Percentiles rank a stretch among this genome's conserved stretches.
Evolutionary conservation across 306 rosid species (phyloP).

Genomic region (Vigna angularis): DNA sequence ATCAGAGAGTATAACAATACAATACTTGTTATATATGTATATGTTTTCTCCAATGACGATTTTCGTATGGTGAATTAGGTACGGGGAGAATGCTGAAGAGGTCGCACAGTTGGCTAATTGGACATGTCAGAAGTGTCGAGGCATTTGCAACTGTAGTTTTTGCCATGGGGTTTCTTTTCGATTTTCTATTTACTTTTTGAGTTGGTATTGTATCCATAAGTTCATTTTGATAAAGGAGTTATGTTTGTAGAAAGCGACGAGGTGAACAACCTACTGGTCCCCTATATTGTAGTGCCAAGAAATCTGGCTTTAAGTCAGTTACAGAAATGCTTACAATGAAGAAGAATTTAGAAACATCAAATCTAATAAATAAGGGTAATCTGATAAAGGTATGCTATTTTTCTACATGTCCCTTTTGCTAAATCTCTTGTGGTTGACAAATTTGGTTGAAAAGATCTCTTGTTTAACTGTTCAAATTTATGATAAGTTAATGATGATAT

Average conservation of each 20-base stretch:
- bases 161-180: conserved; percentile 61
- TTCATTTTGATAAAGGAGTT: conserved; percentile 30
- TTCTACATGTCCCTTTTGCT: not conserved
- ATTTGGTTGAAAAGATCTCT: not conserved
- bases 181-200: conserved; percentile 1
- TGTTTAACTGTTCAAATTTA: conserved; percentile 1
- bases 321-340: conserved; percentile 55
- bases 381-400: no score
- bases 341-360: not conserved
- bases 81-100: conserved; percentile 66
- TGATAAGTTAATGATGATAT: not conserved
- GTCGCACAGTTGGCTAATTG: conserved; percentile 54
- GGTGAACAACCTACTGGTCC: no score
- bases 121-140: conserved; percentile 80
- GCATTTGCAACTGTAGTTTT: conserved; percentile 73
- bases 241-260: not conserved
- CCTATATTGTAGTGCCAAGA: no score
- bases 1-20: no score
- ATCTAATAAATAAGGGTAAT: no score
- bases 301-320: conserved; percentile 63
- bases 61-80: conserved; percentile 41
- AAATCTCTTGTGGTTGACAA: not conserved
- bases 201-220: not conserved
- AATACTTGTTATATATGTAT: no score
- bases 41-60: no score